These are phyloP conservation scores for Suhomyces canberraensis DNA, from an alignment of 805 yeast species.

Conservation along the genomic window DNA sequence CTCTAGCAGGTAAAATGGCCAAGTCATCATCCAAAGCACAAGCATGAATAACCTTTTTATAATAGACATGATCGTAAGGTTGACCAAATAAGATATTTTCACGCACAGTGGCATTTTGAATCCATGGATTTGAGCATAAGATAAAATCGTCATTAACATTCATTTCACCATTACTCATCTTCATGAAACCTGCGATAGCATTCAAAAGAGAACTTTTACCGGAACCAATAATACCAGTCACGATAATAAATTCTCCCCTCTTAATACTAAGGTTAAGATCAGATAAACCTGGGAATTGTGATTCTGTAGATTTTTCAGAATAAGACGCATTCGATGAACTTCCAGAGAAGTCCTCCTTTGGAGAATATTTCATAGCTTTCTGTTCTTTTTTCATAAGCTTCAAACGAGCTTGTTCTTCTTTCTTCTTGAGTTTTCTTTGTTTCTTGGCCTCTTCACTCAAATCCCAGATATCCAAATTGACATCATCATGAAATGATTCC, in stretches of 20 bases:
- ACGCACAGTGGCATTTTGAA: slow-evolving; percentile 41
- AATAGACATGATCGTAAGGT: slow-evolving; percentile 25
- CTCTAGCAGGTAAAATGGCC: slow-evolving; percentile 32
- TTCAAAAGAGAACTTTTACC: slow-evolving; percentile 41
- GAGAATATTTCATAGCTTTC: slow-evolving; percentile 7
- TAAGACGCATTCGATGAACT: slow-evolving; percentile 1
- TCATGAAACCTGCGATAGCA: slow-evolving; percentile 42
- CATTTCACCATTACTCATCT: slow-evolving; percentile 25
- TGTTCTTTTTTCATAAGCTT: slow-evolving; percentile 10
- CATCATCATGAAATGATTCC: slow-evolving; percentile 28
- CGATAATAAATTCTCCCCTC: slow-evolving; percentile 36
- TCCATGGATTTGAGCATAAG: slow-evolving; percentile 40
- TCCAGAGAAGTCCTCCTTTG: slow-evolving; percentile 3
- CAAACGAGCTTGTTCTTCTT: slow-evolving; percentile 10
- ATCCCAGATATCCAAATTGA: slow-evolving; percentile 24
- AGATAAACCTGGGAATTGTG: slow-evolving; percentile 29
- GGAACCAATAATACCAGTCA: slow-evolving; percentile 43
- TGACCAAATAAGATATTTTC: slow-evolving; percentile 39
- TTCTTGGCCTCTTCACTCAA: slow-evolving; percentile 10
- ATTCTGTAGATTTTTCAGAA: slow-evolving; percentile 1
- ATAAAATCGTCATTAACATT: slow-evolving; percentile 27
- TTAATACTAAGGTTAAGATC: slow-evolving; percentile 30
- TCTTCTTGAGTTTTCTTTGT: slow-evolving; percentile 11
- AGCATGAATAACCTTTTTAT: slow-evolving; percentile 29
- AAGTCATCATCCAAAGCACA: slow-evolving; percentile 42